These are phyloP conservation scores for Balakata baccata DNA, from an alignment of 345 rosid genomes.

Conservation along the genomic window DNA sequence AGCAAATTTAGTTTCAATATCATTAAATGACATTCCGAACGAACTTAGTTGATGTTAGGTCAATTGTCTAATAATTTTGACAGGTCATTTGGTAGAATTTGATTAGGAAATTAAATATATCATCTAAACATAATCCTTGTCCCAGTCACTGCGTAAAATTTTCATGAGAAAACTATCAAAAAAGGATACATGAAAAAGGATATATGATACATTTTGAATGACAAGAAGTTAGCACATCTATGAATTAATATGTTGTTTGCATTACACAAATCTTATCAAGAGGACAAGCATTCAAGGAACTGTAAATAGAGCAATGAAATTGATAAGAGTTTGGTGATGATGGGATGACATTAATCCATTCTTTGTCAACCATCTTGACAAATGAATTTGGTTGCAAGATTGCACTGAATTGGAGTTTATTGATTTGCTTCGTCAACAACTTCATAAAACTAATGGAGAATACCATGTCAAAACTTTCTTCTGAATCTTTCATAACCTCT, in stretches of 20 bases:
- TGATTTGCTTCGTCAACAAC: constrained; percentile 35
- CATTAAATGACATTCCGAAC: no score
- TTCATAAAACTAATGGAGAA: constrained; percentile 47
- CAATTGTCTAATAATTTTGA: no score
- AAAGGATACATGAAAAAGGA: no score
- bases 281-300: constrained; percentile 47
- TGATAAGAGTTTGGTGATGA: constrained; percentile 57
- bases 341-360: constrained; percentile 61
- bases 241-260: constrained; percentile 42
- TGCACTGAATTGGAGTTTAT: constrained; percentile 47
- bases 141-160: no score
- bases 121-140: no score
- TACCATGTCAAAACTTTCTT: constrained; percentile 41
- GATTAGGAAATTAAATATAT: no score
- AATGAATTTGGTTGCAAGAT: constrained; percentile 37
- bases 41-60: no score
- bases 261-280: constrained; percentile 52
- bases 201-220: background rate
- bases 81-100: no score
- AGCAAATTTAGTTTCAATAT: no score
- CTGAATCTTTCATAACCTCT: constrained; percentile 16
- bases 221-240: background rate
- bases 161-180: no score
- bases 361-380: constrained; percentile 54
- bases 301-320: constrained; percentile 50